Conservation (phyloP, 306 rosid genomes). For the Pyrus betulifolia region DNA sequence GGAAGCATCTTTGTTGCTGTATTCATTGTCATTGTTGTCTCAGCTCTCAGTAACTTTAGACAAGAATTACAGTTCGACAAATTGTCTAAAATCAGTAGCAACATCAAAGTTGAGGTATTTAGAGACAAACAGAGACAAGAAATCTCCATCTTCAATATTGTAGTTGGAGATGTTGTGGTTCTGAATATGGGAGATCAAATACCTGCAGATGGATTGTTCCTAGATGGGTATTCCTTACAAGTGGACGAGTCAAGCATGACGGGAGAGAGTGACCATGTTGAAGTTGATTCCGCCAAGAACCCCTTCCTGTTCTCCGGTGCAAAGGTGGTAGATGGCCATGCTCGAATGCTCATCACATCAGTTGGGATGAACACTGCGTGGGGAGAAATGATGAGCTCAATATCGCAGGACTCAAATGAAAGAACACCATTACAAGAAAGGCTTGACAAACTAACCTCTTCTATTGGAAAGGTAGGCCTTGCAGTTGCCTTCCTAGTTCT, state of each 20-base stretch:
- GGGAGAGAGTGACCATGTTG: slow-evolving; percentile 82
- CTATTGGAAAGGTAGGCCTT: slow-evolving; percentile 84
- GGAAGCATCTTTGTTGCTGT: slow-evolving; percentile 77
- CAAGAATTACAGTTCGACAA: slow-evolving; percentile 74
- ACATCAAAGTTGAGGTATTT: slow-evolving; percentile 56
- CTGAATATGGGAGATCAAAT: slow-evolving; percentile 76
- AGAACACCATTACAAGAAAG: slow-evolving; percentile 81
- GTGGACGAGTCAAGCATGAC: slow-evolving; percentile 94
- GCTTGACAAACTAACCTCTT: slow-evolving; percentile 65
- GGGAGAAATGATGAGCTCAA: slow-evolving; percentile 92
- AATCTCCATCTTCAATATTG: slow-evolving; percentile 59
- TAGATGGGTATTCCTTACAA: slow-evolving; percentile 56
- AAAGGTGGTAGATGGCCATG: slow-evolving; percentile 68
- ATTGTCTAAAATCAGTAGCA: slow-evolving; percentile 61
- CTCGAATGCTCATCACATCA: slow-evolving; percentile 59
- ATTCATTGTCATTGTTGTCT: slow-evolving; percentile 56
- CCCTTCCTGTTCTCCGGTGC: slow-evolving; percentile 83
- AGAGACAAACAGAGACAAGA: slow-evolving; percentile 48
- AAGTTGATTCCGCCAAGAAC: slow-evolving; percentile 30
- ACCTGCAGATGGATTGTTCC: slow-evolving; percentile 79
- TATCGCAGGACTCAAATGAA: slow-evolving; percentile 47
- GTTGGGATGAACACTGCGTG: slow-evolving; percentile 81
- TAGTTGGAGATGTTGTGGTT: slow-evolving; percentile 65
- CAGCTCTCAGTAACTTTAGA: slow-evolving; percentile 70
- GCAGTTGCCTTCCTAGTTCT: slow-evolving; percentile 79